A percentile compares a stretch with the other conserved stretches of the same genome.
Conservation (phyloP, 2,329 filamentous ascomycete genomes). For the Xylaria sp. region DNA sequence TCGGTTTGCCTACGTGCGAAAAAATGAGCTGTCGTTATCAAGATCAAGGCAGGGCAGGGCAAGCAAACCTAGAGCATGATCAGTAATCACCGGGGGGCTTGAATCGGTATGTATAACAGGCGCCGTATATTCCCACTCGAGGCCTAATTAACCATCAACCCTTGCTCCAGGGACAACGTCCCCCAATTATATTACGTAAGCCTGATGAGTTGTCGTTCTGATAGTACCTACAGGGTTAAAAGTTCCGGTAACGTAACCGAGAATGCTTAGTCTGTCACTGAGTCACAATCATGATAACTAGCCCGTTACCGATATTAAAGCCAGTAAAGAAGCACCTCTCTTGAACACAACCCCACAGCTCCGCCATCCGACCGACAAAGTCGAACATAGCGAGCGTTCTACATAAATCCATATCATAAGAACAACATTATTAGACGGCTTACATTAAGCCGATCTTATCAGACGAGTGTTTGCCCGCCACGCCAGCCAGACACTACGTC, state of each 20-base stretch:
- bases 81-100: constrained; percentile 4
- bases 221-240: background rate
- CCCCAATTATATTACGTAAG: constrained; percentile 17
- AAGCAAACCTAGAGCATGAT: background rate
- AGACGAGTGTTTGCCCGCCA: constrained; percentile 33
- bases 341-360: too few species aligned
- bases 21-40: background rate
- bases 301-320: constrained; percentile 16
- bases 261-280: constrained; percentile 7
- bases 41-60: background rate
- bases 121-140: background rate
- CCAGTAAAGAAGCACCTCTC: background rate
- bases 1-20: background rate
- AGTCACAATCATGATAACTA: constrained; percentile 23
- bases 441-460: constrained; percentile 21
- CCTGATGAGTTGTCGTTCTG: constrained; percentile 26
- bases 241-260: constrained; percentile 12
- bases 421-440: background rate
- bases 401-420: constrained; percentile 1
- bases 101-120: background rate
- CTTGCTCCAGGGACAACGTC: background rate
- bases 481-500: constrained; percentile 25
- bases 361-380: too few species aligned
- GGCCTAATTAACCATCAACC: background rate
- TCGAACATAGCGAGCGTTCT: background rate